Evolutionary conservation across 345 rosid species (phyloP), one percentile per base, ranked within the genome.

Genomic region (Durio zibethinus): DNA sequence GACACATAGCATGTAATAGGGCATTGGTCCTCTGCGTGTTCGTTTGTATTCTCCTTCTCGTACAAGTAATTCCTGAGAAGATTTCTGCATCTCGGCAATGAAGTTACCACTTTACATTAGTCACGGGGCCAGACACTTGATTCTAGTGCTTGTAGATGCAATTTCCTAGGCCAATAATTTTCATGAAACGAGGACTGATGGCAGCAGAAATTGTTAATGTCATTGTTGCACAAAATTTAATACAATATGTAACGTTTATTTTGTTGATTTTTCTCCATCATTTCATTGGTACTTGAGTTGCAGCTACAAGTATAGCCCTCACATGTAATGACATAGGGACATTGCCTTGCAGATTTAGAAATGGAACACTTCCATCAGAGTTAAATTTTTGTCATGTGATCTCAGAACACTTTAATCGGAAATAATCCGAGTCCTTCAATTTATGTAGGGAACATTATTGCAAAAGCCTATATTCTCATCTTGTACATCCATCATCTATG

Each of bases 21-120:
- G 76, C 60, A 79, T 63, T 38, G 78, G 72, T 76, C 57, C 80
- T 47, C 50, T 77, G 72, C 80, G 29, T 59, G 11, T 50, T 66
- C 62, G 60, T 52, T 75, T 74, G 69, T 33, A 42, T 60, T 53
- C 43, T 25, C 45, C 35, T 60, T 53, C 43, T 25, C 45, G 25
- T 14, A 10, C 72, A 67, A 42, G 23, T 65, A 75, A 11, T 72
- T 66, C 78, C 40, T 16, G 12, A 50, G 56, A 77, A 36, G 15
- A 67, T 23, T 23, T 21, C 40, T 40, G 42, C 59, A 27, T 8
- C 62, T 61, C 31, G 57, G 20, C 45, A 43, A 7, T 48, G 36
- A 59, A 67, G 45, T 60, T 77, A 38, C 53, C 33, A n/a, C 65
- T 72, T 53, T 10, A 20, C 15, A 20, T 7, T 38, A 43, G 62